Evolutionary conservation across 441 rosid species (phyloP).

Genomic region (Aleurites moluccanus): DNA sequence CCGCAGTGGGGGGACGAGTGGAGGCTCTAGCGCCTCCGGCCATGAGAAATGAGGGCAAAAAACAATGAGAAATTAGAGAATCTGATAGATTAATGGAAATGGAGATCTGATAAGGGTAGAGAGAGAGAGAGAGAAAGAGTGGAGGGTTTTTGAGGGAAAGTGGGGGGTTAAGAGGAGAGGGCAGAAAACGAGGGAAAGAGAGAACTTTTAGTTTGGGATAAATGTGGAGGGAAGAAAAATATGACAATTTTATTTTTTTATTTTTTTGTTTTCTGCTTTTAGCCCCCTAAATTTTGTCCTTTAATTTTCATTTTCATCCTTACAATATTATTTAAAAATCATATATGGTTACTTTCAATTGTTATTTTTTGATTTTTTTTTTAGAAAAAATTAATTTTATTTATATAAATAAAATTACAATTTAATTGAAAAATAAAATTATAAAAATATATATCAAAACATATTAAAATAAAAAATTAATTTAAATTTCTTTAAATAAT

Average conservation of each 20-base stretch:
- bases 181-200: slow-evolving; percentile 83
- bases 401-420: no score
- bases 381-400: no score
- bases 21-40: slow-evolving; percentile 57
- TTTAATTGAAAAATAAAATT: no score
- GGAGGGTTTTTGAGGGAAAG: slow-evolving; percentile 42
- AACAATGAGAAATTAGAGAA: slow-evolving; percentile 1
- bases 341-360: not conserved
- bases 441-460: no score
- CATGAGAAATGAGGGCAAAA: slow-evolving; percentile 30
- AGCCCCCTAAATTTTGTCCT: not conserved
- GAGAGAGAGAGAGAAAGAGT: slow-evolving; percentile 31
- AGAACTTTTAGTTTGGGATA: slow-evolving; percentile 73
- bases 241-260: not conserved
- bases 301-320: not conserved
- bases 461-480: no score
- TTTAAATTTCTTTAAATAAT: no score
- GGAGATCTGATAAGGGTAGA: not conserved
- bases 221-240: slow-evolving; percentile 76
- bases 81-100: not conserved
- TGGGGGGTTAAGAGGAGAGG: slow-evolving; percentile 25
- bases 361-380: no score
- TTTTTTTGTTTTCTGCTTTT: no score
- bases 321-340: not conserved
- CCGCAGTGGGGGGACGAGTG: slow-evolving; percentile 35